These are phyloP conservation scores for Phytophthora boehmeriae DNA, from an alignment of 352 stramenopile species.

Conservation along the genomic window DNA sequence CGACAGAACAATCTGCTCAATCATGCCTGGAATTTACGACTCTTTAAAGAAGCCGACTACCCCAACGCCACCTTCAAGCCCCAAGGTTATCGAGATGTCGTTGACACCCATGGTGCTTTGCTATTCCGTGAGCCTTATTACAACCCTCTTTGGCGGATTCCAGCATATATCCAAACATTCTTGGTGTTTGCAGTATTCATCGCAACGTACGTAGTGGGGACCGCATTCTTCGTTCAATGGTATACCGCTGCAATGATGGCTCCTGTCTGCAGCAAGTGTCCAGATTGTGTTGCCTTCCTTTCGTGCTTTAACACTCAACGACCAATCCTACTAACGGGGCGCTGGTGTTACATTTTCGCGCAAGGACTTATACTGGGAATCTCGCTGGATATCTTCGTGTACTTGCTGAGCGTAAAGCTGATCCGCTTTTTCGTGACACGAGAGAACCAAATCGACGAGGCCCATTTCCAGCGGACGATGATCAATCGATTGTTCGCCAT, in stretches of 20 bases:
- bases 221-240: constrained; percentile 89
- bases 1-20: constrained; percentile 84
- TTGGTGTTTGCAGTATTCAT: constrained; percentile 84
- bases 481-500: constrained; percentile 87
- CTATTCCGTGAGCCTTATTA: constrained; percentile 88
- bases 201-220: constrained; percentile 75
- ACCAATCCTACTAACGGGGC: constrained; percentile 69
- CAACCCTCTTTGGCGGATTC: constrained; percentile 77
- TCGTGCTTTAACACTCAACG: constrained; percentile 84
- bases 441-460: constrained; percentile 84
- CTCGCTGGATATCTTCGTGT: constrained; percentile 86
- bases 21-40: constrained; percentile 80
- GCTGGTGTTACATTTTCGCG: constrained; percentile 85
- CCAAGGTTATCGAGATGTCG: constrained; percentile 74
- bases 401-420: constrained; percentile 83
- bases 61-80: constrained; percentile 81
- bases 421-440: constrained; percentile 83
- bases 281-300: constrained; percentile 71
- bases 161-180: constrained; percentile 82
- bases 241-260: constrained; percentile 89
- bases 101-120: constrained; percentile 71
- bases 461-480: constrained; percentile 85
- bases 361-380: constrained; percentile 86
- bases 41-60: constrained; percentile 90
- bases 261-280: constrained; percentile 77